A percentile compares a stretch with the other conserved stretches of the same genome.
Conservation (phyloP, 352 stramenopile genomes). For the Globisporangium mamillatum region DNA sequence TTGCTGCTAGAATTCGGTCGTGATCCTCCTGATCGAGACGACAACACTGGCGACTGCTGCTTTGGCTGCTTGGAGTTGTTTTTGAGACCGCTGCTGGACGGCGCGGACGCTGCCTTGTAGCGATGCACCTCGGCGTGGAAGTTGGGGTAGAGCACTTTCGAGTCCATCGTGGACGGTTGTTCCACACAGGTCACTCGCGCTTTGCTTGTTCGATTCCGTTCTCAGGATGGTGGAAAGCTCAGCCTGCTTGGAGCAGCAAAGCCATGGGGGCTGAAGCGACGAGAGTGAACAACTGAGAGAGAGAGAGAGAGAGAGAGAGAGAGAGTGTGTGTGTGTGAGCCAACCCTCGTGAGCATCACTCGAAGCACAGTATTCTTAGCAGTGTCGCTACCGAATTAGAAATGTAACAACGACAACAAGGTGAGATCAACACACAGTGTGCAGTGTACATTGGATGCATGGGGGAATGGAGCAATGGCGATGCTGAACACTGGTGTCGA, state of each 20-base stretch:
- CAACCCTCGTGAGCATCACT: not conserved
- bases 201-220: too few relatives aligned
- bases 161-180: conserved; percentile 10
- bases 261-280: not conserved
- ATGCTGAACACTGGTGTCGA: not conserved
- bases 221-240: too few relatives aligned
- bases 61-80: conserved; percentile 22
- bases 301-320: not conserved
- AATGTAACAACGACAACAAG: not conserved
- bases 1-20: conserved; percentile 13
- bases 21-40: not conserved
- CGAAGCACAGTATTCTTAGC: not conserved
- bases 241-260: not conserved
- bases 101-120: conserved; percentile 24
- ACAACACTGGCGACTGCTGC: conserved; percentile 9
- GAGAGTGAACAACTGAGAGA: not conserved
- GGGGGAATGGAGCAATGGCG: too few relatives aligned
- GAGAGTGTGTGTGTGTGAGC: not conserved
- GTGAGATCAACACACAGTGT: not conserved
- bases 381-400: not conserved
- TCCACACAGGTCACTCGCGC: not conserved
- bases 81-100: conserved; percentile 21
- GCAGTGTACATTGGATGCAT: not conserved
- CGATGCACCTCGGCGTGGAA: conserved; percentile 51
- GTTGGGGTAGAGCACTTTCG: conserved; percentile 49